These are phyloP conservation scores for Penicillium italicum DNA, from an alignment of 2,329 filamentous ascomycete species.

Conservation along the genomic window DNA sequence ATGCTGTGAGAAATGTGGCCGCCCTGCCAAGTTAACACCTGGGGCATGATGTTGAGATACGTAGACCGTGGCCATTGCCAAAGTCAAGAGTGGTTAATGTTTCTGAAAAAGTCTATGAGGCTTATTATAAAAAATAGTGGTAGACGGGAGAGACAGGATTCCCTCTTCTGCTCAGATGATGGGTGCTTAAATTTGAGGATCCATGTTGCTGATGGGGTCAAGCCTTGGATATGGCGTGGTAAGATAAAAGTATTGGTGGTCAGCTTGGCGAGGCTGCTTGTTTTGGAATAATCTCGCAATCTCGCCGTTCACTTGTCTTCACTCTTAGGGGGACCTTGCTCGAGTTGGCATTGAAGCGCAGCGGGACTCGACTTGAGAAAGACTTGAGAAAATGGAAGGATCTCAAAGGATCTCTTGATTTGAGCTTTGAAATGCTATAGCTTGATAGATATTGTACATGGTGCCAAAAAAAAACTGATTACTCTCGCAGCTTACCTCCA, in stretches of 20 bases:
- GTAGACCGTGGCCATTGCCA: too few relatives aligned
- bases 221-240: not conserved
- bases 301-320: not conserved
- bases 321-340: too few relatives aligned
- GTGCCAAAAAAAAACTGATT: slow-evolving; percentile 5
- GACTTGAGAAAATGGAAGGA: not conserved
- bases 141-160: not conserved
- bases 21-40: too few relatives aligned
- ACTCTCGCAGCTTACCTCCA: slow-evolving; percentile 57
- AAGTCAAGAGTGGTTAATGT: too few relatives aligned
- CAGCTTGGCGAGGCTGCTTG: not conserved
- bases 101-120: too few relatives aligned
- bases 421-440: slow-evolving; percentile 16
- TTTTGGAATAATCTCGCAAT: too few relatives aligned
- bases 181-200: not conserved
- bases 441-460: slow-evolving; percentile 26
- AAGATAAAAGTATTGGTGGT: not conserved
- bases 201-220: not conserved
- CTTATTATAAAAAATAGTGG: too few relatives aligned
- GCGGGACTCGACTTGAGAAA: not conserved
- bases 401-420: not conserved
- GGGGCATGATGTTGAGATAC: too few relatives aligned
- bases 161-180: not conserved
- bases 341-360: not conserved
- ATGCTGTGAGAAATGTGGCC: too few relatives aligned